These are phyloP conservation scores for Pinus taeda DNA, from an alignment of 75 land plant species.

Conservation along the genomic window DNA sequence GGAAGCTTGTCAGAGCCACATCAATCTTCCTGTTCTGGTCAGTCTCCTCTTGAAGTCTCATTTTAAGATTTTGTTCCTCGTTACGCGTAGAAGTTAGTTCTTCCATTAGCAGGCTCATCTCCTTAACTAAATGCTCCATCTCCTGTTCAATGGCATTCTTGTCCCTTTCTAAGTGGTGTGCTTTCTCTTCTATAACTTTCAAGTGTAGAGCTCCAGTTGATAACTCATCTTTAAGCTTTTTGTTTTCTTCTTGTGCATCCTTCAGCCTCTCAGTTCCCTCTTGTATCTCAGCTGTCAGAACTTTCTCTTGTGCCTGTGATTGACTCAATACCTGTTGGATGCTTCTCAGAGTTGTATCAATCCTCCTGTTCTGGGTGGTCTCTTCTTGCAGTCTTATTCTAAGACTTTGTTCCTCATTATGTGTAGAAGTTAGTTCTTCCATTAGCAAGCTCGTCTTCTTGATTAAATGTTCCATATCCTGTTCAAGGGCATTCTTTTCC, in stretches of 20 bases:
- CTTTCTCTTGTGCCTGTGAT: background rate
- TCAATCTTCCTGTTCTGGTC: background rate
- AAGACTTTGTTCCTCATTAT: conserved; percentile 3
- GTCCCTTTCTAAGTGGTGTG: background rate
- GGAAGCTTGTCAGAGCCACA: conserved; percentile 4
- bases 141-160: conserved; percentile 4
- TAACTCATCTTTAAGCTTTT: conserved; percentile 4
- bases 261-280: conserved; percentile 7
- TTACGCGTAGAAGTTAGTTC: conserved; percentile 1
- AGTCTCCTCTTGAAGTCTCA: background rate
- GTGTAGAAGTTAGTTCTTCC: conserved; percentile 8
- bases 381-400: conserved; percentile 8
- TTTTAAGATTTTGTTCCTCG: conserved; percentile 9
- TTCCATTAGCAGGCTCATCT: conserved; percentile 4
- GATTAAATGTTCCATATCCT: conserved; percentile 4
- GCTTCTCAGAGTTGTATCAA: background rate
- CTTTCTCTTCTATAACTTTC: conserved; percentile 5
- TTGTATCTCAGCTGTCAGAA: conserved; percentile 6
- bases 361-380: background rate
- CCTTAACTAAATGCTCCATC: conserved; percentile 3
- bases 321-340: conserved; percentile 2
- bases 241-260: conserved; percentile 10
- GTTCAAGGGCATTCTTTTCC: conserved; percentile 1
- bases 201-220: conserved; percentile 6
- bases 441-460: conserved; percentile 1